phyloP scores from a whole-genome alignment of 2,329 filamentous ascomycete genomes.

The Trichoderma koningii region DNA sequence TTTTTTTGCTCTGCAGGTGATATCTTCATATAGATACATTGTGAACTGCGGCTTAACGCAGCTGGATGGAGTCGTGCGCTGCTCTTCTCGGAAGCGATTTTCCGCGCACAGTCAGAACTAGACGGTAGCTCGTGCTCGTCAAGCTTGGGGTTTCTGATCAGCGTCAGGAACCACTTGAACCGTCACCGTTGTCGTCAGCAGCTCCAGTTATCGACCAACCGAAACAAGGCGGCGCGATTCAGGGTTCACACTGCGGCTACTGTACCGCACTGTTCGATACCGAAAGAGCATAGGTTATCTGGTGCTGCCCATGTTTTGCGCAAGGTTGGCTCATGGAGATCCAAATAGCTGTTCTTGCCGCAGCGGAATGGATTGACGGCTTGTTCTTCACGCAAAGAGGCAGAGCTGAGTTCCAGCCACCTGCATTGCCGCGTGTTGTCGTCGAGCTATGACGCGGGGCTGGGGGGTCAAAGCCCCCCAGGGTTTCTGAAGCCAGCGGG shows the following conservation, averaged over 20 bases:
- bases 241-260: not conserved
- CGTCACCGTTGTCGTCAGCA: conserved; percentile 23
- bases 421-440: not conserved
- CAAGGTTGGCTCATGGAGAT: not conserved
- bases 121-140: not conserved
- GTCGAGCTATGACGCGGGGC: conserved; percentile 7
- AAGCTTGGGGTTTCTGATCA: not conserved
- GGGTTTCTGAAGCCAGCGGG: not conserved
- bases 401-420: not conserved
- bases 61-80: not conserved
- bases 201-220: conserved; percentile 4
- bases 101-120: conserved; percentile 24
- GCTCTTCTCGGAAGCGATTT: not conserved
- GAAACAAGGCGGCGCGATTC: conserved; percentile 2
- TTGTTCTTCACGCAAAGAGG: not conserved
- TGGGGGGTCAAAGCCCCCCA: not conserved
- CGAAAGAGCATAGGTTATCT: not conserved
- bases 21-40: not conserved
- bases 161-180: conserved; percentile 19
- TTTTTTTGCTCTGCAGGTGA: not conserved
- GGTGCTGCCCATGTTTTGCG: no score
- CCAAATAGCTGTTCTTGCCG: conserved; percentile 2
- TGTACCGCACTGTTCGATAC: not conserved
- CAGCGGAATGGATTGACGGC: not conserved
- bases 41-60: not conserved